Evolutionary conservation across 805 yeast genomes (phyloP), one percentile per base, ranked within the genome.

Genomic region (Kurtzmaniella fragi): DNA sequence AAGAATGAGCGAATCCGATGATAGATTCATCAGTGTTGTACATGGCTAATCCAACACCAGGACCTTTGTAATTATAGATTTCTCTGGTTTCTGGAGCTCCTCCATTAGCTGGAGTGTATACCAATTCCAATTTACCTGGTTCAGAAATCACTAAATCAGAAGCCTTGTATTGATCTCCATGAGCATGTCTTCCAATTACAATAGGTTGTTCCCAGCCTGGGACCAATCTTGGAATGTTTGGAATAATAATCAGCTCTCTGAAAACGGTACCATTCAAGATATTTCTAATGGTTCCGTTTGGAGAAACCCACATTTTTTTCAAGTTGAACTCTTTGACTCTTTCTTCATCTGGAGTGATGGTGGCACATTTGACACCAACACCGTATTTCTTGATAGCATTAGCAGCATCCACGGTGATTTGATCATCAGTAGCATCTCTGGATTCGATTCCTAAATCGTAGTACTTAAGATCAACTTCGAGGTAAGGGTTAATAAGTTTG

Each of bases 161-260:
- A 39, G 90, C 88, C 62, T 82, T 84, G 60, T 84, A 84, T 63
- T 84, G 91, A 59, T 84, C 93, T 47, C 89, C 91, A 55, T 77
- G 82, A 12, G 91, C 91, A 47, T 84, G 93, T 77, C 93, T 80
- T 42, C 93, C 93, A 50, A 84, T 84, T 39, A 84, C 80, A 53
- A 84, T 84, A 44, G 91, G 91, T 54, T 83, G 75, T 55, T 82
- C 80, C 93, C 93, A 84, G 28, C 80, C 78, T 26, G 88, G 87
- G 31, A 84, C 80, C 41, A 84, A 66, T 55, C 93, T 70, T 41
- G 93, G 93, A 38, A 84, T 77, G 57, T 81, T 78, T 32, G 83
- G 82, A 48, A 84, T 83, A 41, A 84, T 84, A 56, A 84, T 84
- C 40, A 90, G 87, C 57, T 84, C 93, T 63, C 93, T 77, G 64